phyloP scores from a whole-genome alignment of 2,329 filamentous ascomycete genomes.

The Ceratocystis eucalypticola region DNA sequence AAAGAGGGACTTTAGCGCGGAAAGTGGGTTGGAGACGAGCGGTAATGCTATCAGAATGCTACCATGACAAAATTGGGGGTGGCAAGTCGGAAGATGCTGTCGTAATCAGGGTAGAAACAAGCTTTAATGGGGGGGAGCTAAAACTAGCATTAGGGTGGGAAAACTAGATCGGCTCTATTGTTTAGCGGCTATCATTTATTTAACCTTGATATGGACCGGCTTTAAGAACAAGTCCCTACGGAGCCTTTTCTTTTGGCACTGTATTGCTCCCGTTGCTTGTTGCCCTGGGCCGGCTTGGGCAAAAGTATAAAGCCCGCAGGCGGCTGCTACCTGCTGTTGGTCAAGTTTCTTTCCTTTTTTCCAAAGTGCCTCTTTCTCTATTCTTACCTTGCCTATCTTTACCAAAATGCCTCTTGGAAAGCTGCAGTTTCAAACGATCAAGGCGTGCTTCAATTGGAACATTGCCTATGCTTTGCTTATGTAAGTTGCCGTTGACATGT shows the following conservation, averaged over 20 bases:
- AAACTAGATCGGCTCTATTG: too few relatives aligned
- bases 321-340: background rate
- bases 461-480: slow-evolving; percentile 18
- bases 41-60: too few relatives aligned
- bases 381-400: background rate
- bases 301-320: background rate
- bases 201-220: background rate
- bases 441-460: slow-evolving; percentile 18
- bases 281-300: too few relatives aligned
- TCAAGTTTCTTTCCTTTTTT: background rate
- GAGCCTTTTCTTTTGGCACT: too few relatives aligned
- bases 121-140: too few relatives aligned
- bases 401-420: slow-evolving; percentile 4
- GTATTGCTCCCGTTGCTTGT: too few relatives aligned
- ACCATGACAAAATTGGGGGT: background rate
- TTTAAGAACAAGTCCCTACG: background rate
- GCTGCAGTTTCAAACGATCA: slow-evolving; percentile 14
- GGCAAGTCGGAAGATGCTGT: background rate
- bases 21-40: too few relatives aligned
- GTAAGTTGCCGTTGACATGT: slow-evolving; percentile 8
- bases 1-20: slow-evolving; percentile 43
- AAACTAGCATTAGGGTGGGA: too few relatives aligned
- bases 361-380: background rate
- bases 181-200: too few relatives aligned
- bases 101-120: too few relatives aligned